These are phyloP conservation scores for Myxozyma monticola DNA, from an alignment of 805 yeast species.

Conservation along the genomic window DNA sequence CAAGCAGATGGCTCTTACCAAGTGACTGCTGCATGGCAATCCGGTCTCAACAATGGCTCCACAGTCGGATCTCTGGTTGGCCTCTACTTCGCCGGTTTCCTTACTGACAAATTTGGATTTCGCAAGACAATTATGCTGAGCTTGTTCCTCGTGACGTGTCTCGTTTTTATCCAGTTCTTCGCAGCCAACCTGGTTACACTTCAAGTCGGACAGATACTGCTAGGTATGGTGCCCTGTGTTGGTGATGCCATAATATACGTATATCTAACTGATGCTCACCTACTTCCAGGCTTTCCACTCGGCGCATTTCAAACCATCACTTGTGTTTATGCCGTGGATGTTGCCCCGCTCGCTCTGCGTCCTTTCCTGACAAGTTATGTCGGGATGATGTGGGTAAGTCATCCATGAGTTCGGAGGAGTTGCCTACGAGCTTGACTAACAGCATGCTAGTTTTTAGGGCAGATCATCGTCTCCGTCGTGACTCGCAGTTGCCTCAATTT, in stretches of 20 bases:
- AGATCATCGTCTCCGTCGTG: slow-evolving; percentile 56
- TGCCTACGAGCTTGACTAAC: too few species aligned
- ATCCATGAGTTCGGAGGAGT: too few species aligned
- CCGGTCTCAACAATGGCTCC: slow-evolving; percentile 35
- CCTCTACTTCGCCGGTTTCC: slow-evolving; percentile 46
- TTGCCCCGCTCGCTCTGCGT: slow-evolving; percentile 53
- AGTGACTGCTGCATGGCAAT: slow-evolving; percentile 37
- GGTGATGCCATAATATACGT: too few species aligned
- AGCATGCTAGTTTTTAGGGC: slow-evolving; percentile 61
- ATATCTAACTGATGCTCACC: too few species aligned
- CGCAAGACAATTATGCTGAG: slow-evolving; percentile 46
- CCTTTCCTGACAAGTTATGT: slow-evolving; percentile 52
- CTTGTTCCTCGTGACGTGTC: slow-evolving; percentile 40
- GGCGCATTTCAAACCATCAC: slow-evolving; percentile 56
- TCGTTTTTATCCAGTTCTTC: slow-evolving; percentile 51
- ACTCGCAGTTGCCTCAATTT: slow-evolving; percentile 41
- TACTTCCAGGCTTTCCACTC: slow-evolving; percentile 48
- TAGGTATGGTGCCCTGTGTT: too few species aligned
- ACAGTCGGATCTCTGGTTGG: slow-evolving; percentile 50
- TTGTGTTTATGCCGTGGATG: slow-evolving; percentile 59
- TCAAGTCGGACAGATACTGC: too few species aligned
- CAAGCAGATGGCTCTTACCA: too few species aligned
- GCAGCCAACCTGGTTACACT: slow-evolving; percentile 45
- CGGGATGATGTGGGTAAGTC: too few species aligned
- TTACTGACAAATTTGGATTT: slow-evolving; percentile 50